phyloP scores from a whole-genome alignment of 306 rosid species.

The Dryas octopetala region DNA sequence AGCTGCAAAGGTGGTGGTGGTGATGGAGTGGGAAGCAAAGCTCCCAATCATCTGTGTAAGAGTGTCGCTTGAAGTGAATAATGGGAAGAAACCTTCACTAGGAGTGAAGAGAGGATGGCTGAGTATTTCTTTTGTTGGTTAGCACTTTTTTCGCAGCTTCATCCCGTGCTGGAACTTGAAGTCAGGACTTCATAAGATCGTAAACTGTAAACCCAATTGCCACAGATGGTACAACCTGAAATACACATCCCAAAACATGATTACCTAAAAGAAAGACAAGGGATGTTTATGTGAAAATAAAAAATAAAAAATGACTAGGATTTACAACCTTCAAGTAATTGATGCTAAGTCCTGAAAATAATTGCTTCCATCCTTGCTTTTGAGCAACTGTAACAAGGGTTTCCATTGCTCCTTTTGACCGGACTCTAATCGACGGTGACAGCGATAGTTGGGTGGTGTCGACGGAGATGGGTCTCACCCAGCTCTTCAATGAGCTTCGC shows the following conservation, averaged over 20 bases:
- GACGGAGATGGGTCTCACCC: constrained; percentile 54
- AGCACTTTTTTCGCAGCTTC: constrained; percentile 55
- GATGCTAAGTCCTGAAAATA: constrained; percentile 95
- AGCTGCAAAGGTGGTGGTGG: too few species aligned
- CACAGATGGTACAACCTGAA: constrained; percentile 94
- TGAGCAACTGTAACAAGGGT: constrained; percentile 63
- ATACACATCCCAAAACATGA: constrained; percentile 21
- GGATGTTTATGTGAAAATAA: constrained; percentile 3
- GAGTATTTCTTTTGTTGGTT: constrained; percentile 48
- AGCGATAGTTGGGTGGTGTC: constrained; percentile 70
- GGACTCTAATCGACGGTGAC: constrained; percentile 75
- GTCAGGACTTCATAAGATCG: constrained; percentile 64
- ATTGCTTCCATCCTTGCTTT: constrained; percentile 81
- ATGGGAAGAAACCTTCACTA: constrained; percentile 16
- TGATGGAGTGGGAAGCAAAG: constrained; percentile 11
- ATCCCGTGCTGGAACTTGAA: constrained; percentile 86
- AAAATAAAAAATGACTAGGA: constrained; percentile 4
- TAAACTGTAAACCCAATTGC: constrained; percentile 98
- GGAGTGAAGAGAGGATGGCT: constrained; percentile 45
- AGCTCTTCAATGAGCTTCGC: constrained; percentile 55
- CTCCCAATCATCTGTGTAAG: constrained; percentile 23
- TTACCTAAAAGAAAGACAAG: constrained; percentile 24
- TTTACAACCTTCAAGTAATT: constrained; percentile 79
- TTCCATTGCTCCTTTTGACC: constrained; percentile 78
- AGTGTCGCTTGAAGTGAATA: neutral